phyloP scores from a whole-genome alignment of 176 grass and related monocot species.

The Aegilops umbellulata region DNA sequence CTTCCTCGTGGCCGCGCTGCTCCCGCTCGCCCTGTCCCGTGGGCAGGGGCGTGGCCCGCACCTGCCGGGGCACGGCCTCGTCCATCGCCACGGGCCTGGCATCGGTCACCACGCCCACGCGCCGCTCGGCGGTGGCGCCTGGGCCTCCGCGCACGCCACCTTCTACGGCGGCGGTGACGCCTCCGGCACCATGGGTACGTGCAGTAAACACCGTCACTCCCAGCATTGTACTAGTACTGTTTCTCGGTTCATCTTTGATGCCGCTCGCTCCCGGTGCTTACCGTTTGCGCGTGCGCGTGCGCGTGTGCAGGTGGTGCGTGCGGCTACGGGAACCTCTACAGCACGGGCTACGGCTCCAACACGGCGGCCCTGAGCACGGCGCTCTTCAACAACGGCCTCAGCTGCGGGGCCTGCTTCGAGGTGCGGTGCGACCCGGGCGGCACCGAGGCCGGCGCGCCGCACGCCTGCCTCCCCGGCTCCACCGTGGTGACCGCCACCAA shows the following conservation, averaged over 20 bases:
- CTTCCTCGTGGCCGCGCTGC: conserved; percentile 14
- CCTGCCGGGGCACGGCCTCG: neutral
- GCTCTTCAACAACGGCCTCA: conserved; percentile 88
- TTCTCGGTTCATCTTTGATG: neutral
- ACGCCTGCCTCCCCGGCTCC: conserved; percentile 70
- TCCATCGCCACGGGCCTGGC: neutral
- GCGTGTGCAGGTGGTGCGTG: conserved; percentile 61
- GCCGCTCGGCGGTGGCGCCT: conserved; percentile 29
- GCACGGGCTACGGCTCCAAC: conserved; percentile 86
- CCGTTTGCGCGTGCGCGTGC: neutral
- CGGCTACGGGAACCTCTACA: conserved; percentile 93
- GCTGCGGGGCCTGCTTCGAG: conserved; percentile 86
- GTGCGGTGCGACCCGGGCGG: conserved; percentile 51
- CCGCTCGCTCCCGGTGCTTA: neutral
- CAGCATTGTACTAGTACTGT: neutral
- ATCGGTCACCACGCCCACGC: neutral
- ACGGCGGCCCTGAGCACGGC: conserved; percentile 92
- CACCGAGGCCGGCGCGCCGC: conserved; percentile 24
- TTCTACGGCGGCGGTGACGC: conserved; percentile 97
- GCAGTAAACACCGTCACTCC: neutral
- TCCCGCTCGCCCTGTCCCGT: neutral
- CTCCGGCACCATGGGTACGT: conserved; percentile 79
- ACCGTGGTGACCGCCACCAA: conserved; percentile 89
- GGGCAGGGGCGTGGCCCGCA: neutral
- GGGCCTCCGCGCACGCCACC: conserved; percentile 74